These are phyloP conservation scores for Thelonectria olida DNA, from an alignment of 2,329 filamentous ascomycete genomes.

Conservation along the genomic window DNA sequence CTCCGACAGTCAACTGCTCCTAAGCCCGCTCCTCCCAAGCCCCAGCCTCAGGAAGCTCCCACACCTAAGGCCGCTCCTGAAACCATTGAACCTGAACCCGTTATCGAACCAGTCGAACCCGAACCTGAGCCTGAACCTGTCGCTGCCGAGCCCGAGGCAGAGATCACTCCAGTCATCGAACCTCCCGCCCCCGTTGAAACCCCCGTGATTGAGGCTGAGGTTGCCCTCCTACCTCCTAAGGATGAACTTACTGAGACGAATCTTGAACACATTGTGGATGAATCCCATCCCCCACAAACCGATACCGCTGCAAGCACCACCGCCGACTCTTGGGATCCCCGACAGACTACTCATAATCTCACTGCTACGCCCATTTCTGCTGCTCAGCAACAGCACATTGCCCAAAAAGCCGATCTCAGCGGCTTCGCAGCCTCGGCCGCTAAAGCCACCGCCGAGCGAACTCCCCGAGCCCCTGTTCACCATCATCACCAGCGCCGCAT, in stretches of 20 bases:
- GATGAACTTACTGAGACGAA: conserved; percentile 91
- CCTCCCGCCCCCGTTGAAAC: conserved; percentile 37
- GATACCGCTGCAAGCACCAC: conserved; percentile 89
- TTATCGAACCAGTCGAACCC: conserved; percentile 43
- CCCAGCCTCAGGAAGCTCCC: conserved; percentile 61
- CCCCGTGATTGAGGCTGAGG: conserved; percentile 43
- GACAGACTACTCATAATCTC: conserved; percentile 65
- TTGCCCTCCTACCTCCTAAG: conserved; percentile 73
- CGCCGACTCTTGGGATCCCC: conserved; percentile 84
- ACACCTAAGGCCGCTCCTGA: conserved; percentile 52
- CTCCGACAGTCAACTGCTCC: conserved; percentile 67
- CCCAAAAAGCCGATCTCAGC: conserved; percentile 63
- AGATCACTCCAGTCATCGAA: conserved; percentile 46
- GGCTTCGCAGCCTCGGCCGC: conserved; percentile 83
- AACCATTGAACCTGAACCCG: conserved; percentile 48
- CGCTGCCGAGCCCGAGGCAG: conserved; percentile 46
- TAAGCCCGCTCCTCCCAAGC: conserved; percentile 66
- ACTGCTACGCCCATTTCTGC: conserved; percentile 73
- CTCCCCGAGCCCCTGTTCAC: conserved; percentile 78
- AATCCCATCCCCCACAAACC: conserved; percentile 78
- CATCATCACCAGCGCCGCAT: conserved; percentile 74
- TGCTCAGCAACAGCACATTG: conserved; percentile 68
- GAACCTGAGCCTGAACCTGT: conserved; percentile 50
- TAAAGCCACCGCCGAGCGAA: conserved; percentile 75
- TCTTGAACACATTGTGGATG: conserved; percentile 88